Evolutionary conservation across 2,329 filamentous ascomycete genomes (phyloP).

Genomic region (Corniculantispora saksenae): DNA sequence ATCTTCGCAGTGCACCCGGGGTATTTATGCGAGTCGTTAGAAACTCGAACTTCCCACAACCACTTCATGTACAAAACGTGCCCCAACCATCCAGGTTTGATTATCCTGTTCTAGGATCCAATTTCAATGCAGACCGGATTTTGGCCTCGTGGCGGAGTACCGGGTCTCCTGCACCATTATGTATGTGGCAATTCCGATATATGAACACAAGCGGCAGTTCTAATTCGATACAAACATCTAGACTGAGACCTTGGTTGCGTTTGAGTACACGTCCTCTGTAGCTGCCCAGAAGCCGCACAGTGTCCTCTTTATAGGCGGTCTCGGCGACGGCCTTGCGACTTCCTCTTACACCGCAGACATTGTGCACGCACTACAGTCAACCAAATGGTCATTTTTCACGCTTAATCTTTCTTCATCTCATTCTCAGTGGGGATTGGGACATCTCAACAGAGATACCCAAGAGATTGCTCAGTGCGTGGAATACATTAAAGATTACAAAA

Average conservation of each 20-base stretch:
- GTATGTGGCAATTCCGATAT: conserved; percentile 23
- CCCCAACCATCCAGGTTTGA: conserved; percentile 6
- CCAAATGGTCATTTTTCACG: conserved; percentile 38
- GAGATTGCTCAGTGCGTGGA: conserved; percentile 34
- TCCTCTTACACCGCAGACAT: conserved; percentile 49
- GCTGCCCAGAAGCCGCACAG: conserved; percentile 41
- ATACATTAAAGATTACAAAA: conserved; percentile 36
- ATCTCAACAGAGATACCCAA: conserved; percentile 38
- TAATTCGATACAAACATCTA: conserved; percentile 20
- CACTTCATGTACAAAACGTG: not conserved
- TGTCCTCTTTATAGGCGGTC: conserved; percentile 53
- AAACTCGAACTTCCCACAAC: not conserved
- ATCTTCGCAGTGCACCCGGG: not conserved
- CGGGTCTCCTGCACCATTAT: conserved; percentile 36
- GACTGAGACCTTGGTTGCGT: conserved; percentile 40
- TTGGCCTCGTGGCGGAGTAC: conserved; percentile 35
- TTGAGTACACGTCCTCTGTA: conserved; percentile 37
- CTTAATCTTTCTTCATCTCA: conserved; percentile 42
- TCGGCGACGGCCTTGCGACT: conserved; percentile 52
- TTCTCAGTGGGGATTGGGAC: conserved; percentile 37
- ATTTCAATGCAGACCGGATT: conserved; percentile 31
- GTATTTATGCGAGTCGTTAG: not conserved
- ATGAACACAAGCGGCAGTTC: not conserved
- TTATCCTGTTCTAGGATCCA: not conserved
- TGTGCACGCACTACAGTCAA: conserved; percentile 38